Percentiles rank a stretch among this genome's conserved stretches.
Evolutionary conservation across 1,284 basidiomycete genomes (phyloP).

Genomic region (Sporisorium iseilematis-ciliati): DNA sequence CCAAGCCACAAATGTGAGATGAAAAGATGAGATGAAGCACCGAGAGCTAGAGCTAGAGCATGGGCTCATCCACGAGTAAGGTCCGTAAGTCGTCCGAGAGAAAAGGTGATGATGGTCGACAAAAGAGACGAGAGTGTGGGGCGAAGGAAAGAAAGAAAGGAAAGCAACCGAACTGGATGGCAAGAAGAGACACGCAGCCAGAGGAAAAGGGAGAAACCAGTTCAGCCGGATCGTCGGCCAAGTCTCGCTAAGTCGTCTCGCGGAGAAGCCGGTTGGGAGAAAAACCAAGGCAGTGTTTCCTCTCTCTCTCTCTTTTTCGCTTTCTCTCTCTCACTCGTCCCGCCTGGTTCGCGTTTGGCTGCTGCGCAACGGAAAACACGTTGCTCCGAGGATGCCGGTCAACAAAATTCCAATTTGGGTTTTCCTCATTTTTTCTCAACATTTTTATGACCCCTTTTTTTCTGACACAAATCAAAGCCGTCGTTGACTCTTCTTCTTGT

Average conservation of each 20-base stretch:
- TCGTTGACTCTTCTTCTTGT: too few species aligned
- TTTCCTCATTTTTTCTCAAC: background rate
- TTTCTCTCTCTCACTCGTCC: background rate
- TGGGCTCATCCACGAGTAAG: background rate
- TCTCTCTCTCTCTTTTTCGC: background rate
- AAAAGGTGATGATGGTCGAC: too few species aligned
- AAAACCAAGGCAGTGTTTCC: too few species aligned
- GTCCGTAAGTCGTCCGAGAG: background rate
- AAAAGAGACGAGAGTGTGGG: too few species aligned
- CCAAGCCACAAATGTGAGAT: conserved; percentile 5
- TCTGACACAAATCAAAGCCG: too few species aligned
- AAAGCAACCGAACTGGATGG: too few species aligned
- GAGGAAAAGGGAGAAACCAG: background rate
- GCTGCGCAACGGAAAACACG: conserved; percentile 3
- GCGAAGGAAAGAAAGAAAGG: too few species aligned
- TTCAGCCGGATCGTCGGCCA: background rate
- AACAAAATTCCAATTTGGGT: background rate
- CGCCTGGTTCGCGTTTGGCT: background rate
- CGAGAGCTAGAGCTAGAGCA: conserved; percentile 1
- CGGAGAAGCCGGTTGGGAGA: too few species aligned
- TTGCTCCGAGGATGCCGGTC: conserved; percentile 27
- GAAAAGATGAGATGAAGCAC: background rate
- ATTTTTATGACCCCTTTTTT: background rate
- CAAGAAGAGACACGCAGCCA: background rate
- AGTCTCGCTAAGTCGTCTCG: too few species aligned